Evolutionary conservation across 163 green algal genomes (phyloP), one percentile per base, ranked within the genome.

Genomic region (Picocystis sp.): DNA sequence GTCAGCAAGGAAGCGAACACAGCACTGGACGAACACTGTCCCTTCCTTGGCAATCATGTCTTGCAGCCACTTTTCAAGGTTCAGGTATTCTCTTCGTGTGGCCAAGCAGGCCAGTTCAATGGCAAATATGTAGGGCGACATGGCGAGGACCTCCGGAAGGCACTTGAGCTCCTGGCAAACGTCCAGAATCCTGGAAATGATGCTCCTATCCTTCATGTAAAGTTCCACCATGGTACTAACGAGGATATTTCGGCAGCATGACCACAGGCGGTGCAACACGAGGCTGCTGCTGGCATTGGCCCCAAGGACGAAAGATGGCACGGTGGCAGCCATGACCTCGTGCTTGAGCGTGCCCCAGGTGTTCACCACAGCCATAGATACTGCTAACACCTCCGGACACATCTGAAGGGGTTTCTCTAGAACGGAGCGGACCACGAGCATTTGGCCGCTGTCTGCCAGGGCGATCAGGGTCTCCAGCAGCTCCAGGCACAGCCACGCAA

Each of bases 1-100:
- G 3, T 58, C 60, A 33, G 75, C 72, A 14, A 92, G 62, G 52
- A 84, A 89, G 10, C 57, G 48, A 17, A 92, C 50, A 8, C 65
- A 50, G 1, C 66, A 66, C 52, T 75, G 63, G 61, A 80, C 60
- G 53, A 82, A 78, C 29, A 34, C 48, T 60, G 6, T 11, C 3
- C 47, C 45, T 17, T 79, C 56, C 21, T 42, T 34, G 17, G 45
- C 54, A 11, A 83, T 57, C 22, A 43, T 60, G 11, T 80, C 66
- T n/a, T 66, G 48, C 14, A 96, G 74, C 86, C 86, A 96, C 48
- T 83, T 77, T 58, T 95, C 82, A 29, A 96, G 66, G 66, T 88
- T 82, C 0, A 96, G 60, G 64, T 73, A 76, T 61, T 82, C 72
- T 17, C 76, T 65, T 11, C 74, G 61, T 1, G 76, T 63, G 0